phyloP scores from a whole-genome alignment of 805 yeast genomes.

The Saturnispora hagleri region DNA sequence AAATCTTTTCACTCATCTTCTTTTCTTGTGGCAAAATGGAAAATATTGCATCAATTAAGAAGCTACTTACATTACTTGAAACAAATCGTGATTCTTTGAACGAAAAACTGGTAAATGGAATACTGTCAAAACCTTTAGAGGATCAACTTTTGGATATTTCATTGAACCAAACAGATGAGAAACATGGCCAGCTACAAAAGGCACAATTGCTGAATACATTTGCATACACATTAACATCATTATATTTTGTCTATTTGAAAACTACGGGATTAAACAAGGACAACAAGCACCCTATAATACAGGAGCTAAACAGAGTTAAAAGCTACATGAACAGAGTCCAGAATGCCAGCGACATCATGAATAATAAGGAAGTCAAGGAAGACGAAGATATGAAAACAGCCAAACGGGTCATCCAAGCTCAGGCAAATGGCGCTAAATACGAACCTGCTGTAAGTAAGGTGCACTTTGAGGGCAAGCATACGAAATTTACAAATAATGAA shows the following conservation, averaged over 20 bases:
- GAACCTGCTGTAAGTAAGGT: slow-evolving; percentile 45
- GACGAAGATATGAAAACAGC: slow-evolving; percentile 11
- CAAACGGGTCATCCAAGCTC: slow-evolving; percentile 26
- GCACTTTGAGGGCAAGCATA: slow-evolving; percentile 47
- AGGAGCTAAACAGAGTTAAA: slow-evolving; percentile 58
- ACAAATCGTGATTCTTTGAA: neutral
- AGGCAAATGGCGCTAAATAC: slow-evolving; percentile 10
- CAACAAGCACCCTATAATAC: slow-evolving; percentile 52
- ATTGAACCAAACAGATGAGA: slow-evolving; percentile 8
- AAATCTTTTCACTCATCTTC: too few species aligned
- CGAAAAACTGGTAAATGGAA: neutral
- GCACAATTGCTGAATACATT: slow-evolving; percentile 28
- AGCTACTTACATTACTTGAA: slow-evolving; percentile 1
- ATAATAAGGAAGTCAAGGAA: slow-evolving; percentile 20
- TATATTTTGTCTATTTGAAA: slow-evolving; percentile 52
- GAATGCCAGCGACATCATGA: slow-evolving; percentile 25
- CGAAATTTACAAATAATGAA: slow-evolving; percentile 29
- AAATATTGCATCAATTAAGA: slow-evolving; percentile 9
- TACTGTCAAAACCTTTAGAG: slow-evolving; percentile 9
- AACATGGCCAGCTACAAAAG: slow-evolving; percentile 19
- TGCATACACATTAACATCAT: slow-evolving; percentile 47
- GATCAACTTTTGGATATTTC: slow-evolving; percentile 12
- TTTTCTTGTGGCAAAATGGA: slow-evolving; percentile 5
- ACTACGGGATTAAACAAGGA: slow-evolving; percentile 45
- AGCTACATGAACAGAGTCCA: slow-evolving; percentile 55